Evolutionary conservation across 257 asterid species (phyloP), one percentile per base, ranked within the genome.

Genomic region (Gynochthodes officinalis): DNA sequence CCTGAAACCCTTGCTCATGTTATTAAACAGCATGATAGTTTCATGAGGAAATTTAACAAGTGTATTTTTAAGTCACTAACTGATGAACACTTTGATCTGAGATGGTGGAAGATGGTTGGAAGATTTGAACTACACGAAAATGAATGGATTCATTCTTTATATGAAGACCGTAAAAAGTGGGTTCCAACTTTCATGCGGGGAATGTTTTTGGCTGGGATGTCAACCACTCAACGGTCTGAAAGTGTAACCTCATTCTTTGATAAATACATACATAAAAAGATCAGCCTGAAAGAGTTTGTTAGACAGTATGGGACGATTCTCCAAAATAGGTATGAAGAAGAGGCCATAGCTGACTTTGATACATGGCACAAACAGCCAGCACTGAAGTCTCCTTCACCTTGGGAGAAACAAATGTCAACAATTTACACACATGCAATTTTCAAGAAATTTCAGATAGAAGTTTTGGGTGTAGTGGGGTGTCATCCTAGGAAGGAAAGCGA

Each of bases 341-440:
- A 94, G 85, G 97, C 91, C 79, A 78, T 94, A 80, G 96, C 98
- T 49, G 96, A 94, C 75, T 94, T 94, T 75, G 98, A 91, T 76
- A 91, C 96, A 9, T 91, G 91, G 86, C 96, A 94, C 87, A 94
- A 91, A 85, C 98, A 91, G 81, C 96, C 98, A 15, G 98, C 97
- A 27, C 87, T 94, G 33, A 94, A 87, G 81, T 94, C 98, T 1
- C 98, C 98, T 70, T 94, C 98, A 42, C 98, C 98, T 58, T 94
- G 98, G 97, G 98, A 94, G 81, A 94, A 94, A 73, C 97, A 94
- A 77, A 88, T 91, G 97, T 94, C 98, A 13, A 79, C 96, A 14
- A 84, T 91, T 69, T 91, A 89, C 70, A 94, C 98, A 5, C 98
- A 94, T 72, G 83, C 96, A 3, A 88, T 94, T 77, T 94, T 94